Evolutionary conservation across 202 grass and related monocot species (phyloP), one percentile per base, ranked within the genome.

Genomic region (Eragrostis tef): DNA sequence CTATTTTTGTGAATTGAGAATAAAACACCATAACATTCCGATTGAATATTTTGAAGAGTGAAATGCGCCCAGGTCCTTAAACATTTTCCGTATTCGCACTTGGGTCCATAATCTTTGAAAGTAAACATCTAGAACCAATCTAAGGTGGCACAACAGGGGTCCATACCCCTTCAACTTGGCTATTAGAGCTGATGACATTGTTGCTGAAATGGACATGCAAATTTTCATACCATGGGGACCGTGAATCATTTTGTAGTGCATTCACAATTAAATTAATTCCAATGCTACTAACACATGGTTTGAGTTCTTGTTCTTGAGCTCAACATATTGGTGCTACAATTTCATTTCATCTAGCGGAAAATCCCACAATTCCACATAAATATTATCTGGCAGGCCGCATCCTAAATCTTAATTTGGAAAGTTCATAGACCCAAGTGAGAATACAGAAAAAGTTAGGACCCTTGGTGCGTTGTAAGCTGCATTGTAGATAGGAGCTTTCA

Each of bases 21-120:
- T 16, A 36, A n/a, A 64, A 36, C 36, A 71, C 27, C 71, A 51
- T 39, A 46, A 26, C 20, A 46, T 81, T 70, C 58, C 39, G 60
- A 26, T 81, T 71, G 11, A 46, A 47, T n/a, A n/a, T n/a, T n/a
- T n/a, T n/a, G 24, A 68, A 71, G 27, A 51, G 29, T 51, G 44
- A 51, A n/a, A n/a, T n/a, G 34, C 14, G 34, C 48, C 16, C 25
- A 41, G n/a, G n/a, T n/a, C n/a, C n/a, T n/a, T n/a, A n/a, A n/a
- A n/a, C n/a, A n/a, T n/a, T n/a, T n/a, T n/a, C n/a, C n/a, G n/a
- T n/a, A n/a, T n/a, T n/a, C n/a, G n/a, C n/a, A n/a, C n/a, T n/a
- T n/a, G n/a, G n/a, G 27, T 64, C 14, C 2, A 67, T n/a, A n/a
- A n/a, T n/a, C n/a, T n/a, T n/a, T n/a, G n/a, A n/a, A 41, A 53